Base-by-base conservation (phyloP, 192 early-diverging fungal genomes). In the Pilaira anomala region DNA sequence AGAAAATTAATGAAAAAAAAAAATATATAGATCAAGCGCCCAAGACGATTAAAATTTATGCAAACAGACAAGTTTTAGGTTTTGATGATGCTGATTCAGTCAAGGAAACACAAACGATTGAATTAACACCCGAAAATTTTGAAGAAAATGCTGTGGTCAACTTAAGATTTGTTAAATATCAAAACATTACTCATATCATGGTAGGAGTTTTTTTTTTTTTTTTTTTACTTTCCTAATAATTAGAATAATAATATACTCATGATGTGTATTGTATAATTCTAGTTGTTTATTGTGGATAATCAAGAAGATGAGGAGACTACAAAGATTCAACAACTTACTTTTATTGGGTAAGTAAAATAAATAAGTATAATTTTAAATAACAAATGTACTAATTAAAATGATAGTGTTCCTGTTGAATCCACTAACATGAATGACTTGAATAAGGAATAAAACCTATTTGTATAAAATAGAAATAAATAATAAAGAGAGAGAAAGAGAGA, bases 141-240 rank as follows among this genome's bases (percentile, higher is more conserved):
- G 82, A 84, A 65, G 78, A 72, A 22, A 81, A 85, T 24, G 80
- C 81, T 13, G 77, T 91, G 30, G 83, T 88, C n/a, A 78, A 80
- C 7, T 81, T 98, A 68, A 85, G 92, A 49, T 98, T 93, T 74
- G 96, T 98, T 60, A 91, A 93, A 56, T 98, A 93, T 78, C 96
- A 98, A 78, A 88, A 82, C 60, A 87, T 98, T 29, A 86, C 80
- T 54, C 89, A 77, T 61, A 48, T 97, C 53, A 85, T 89, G 48
- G 81, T 90, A 71, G 64, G 76, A 65, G 42, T 22, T 42, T 21
- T 11, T 12, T 24, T n/a, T 40, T 11, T 46, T 22, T 21, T n/a
- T 41, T 6, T 22, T n/a, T n/a, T 25, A 51, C 9, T 6, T 61
- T 7, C 21, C 2, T 30, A 28, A 28, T 26, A 3, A 24, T 52